Conservation (phyloP, 495 filamentous ascomycete genomes). For the Penicillium daleae region DNA sequence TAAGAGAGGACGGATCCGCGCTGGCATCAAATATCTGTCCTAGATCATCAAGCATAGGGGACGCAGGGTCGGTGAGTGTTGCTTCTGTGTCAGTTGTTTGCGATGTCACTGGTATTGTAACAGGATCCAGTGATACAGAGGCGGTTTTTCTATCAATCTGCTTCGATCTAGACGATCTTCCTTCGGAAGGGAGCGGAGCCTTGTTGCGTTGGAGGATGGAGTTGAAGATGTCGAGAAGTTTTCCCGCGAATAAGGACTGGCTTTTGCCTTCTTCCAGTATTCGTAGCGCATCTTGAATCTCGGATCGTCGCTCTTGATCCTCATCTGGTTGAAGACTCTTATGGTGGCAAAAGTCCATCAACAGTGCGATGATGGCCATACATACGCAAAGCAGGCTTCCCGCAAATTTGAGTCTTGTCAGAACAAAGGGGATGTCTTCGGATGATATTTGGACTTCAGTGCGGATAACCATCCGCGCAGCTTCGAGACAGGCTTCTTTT, state of each 20-base stretch:
- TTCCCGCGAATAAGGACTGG: conserved; percentile 37
- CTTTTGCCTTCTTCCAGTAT: conserved; percentile 40
- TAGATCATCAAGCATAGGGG: conserved; percentile 25
- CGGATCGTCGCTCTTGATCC: conserved; percentile 26
- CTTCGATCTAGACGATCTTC: background rate
- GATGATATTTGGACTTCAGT: conserved; percentile 28
- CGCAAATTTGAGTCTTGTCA: conserved; percentile 27
- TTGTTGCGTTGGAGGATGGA: conserved; percentile 35
- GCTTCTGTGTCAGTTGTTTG: background rate
- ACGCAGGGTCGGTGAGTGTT: conserved; percentile 9
- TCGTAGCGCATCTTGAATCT: conserved; percentile 37
- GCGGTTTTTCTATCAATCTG: background rate
- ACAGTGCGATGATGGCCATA: conserved; percentile 41
- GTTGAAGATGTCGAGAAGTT: conserved; percentile 39
- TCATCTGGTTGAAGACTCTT: conserved; percentile 16
- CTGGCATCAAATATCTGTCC: conserved; percentile 29
- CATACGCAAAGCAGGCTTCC: conserved; percentile 39
- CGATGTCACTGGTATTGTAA: background rate
- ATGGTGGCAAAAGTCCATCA: conserved; percentile 40
- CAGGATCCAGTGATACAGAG: background rate
- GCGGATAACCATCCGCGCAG: conserved; percentile 38
- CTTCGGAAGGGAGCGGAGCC: conserved; percentile 13
- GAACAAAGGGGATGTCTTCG: conserved; percentile 28
- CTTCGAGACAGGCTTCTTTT: conserved; percentile 38
- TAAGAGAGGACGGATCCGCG: conserved; percentile 16